These are phyloP conservation scores for Dendrocalamus latiflorus DNA, from an alignment of 202 grass and related monocot species.

Conservation along the genomic window DNA sequence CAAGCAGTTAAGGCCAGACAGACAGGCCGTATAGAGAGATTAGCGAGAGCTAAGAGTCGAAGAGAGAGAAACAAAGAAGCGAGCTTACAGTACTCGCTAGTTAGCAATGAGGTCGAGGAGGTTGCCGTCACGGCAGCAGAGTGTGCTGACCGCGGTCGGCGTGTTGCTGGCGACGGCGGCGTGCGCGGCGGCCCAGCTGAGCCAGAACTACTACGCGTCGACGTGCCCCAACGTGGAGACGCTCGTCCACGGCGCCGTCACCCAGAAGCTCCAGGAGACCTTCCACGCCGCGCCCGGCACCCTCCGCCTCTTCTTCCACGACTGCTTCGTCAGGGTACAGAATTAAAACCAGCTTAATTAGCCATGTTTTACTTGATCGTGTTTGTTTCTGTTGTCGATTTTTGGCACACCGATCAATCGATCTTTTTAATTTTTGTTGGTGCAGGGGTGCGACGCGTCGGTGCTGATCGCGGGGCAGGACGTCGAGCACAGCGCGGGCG, in stretches of 20 bases:
- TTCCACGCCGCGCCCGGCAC: constrained; percentile 70
- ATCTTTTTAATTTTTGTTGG: not conserved
- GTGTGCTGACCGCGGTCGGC: not conserved
- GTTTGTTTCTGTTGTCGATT: not conserved
- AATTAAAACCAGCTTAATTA: not conserved
- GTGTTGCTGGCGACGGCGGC: not conserved
- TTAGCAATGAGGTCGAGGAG: constrained; percentile 16
- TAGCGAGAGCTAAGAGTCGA: not conserved
- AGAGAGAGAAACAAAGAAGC: not conserved
- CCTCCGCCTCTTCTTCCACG: constrained; percentile 94
- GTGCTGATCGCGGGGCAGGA: constrained; percentile 45
- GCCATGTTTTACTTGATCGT: not conserved
- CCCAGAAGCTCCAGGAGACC: constrained; percentile 57
- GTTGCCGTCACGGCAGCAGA: not conserved
- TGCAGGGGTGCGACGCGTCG: constrained; percentile 77
- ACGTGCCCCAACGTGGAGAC: constrained; percentile 70
- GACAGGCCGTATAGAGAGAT: not conserved
- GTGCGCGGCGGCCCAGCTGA: constrained; percentile 35
- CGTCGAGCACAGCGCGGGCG: constrained; percentile 54
- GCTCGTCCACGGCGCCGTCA: constrained; percentile 52
- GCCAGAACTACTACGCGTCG: constrained; percentile 57
- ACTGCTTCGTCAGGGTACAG: constrained; percentile 81
- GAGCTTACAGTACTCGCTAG: not conserved
- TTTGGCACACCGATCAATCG: not conserved
- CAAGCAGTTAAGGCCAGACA: constrained; percentile 16